Conservation (phyloP, 129 eudicot species). For the Oenanthe sinensis region DNA sequence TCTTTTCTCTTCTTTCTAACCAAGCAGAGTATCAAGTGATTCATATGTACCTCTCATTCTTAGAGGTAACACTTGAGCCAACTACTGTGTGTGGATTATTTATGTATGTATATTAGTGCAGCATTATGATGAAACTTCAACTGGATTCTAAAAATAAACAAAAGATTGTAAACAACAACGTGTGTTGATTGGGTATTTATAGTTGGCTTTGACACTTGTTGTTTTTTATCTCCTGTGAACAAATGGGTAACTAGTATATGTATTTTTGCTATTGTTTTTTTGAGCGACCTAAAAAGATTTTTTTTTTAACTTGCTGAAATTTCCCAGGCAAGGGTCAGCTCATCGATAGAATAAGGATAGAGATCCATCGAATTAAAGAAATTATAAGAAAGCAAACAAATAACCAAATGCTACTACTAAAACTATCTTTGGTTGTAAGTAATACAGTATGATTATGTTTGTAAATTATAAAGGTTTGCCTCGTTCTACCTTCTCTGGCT, state of each 20-base stretch:
- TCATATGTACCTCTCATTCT: neutral
- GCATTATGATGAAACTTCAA: no score
- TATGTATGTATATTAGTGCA: neutral
- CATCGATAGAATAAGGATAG: neutral
- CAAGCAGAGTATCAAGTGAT: neutral
- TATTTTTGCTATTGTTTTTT: neutral
- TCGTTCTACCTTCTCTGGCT: neutral
- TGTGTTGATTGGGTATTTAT: neutral
- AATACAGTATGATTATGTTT: neutral
- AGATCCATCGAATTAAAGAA: neutral
- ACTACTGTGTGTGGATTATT: neutral
- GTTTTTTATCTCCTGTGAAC: neutral
- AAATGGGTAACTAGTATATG: neutral
- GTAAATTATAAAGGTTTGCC: neutral
- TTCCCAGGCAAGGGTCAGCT: neutral
- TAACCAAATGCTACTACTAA: neutral
- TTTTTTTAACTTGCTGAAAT: neutral
- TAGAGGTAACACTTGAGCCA: neutral
- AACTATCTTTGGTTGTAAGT: neutral
- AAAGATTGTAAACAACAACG: neutral
- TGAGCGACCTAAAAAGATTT: neutral
- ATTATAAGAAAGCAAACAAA: neutral
- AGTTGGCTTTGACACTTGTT: neutral
- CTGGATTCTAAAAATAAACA: no score
- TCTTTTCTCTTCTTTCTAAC: neutral